Evolutionary conservation across 2,329 filamentous ascomycete species (phyloP).

Genomic region (Capronia epimyces): DNA sequence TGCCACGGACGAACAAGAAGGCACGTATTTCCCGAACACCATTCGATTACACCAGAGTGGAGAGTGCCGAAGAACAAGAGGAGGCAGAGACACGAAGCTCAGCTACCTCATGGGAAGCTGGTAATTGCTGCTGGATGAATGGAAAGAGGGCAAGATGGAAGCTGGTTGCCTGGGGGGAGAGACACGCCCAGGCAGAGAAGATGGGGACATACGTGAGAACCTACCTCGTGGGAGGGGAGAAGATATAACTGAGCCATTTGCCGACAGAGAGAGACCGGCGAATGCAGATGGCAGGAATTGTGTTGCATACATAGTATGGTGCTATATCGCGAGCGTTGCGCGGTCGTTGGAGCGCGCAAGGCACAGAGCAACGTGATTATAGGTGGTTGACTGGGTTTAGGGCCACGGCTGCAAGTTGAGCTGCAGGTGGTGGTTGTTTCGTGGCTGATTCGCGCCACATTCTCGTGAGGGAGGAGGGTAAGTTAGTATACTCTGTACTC

Average conservation of each 20-base stretch:
- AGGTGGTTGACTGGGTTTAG: slow-evolving; percentile 11
- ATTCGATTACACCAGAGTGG: slow-evolving; percentile 22
- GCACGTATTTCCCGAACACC: slow-evolving; percentile 1
- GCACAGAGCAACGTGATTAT: slow-evolving; percentile 13
- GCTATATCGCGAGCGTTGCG: slow-evolving; percentile 28
- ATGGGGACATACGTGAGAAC: slow-evolving; percentile 4
- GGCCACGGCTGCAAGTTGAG: slow-evolving; percentile 1
- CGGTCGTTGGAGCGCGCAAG: slow-evolving; percentile 25
- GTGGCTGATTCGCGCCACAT: slow-evolving; percentile 19
- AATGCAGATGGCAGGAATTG: slow-evolving; percentile 10
- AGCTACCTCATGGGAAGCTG: slow-evolving; percentile 15
- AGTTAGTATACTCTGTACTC: too few species aligned
- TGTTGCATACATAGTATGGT: slow-evolving; percentile 13
- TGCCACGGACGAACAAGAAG: background rate
- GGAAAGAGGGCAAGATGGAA: background rate
- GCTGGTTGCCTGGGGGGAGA: background rate
- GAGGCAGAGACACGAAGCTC: slow-evolving; percentile 5
- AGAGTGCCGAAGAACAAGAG: slow-evolving; percentile 11
- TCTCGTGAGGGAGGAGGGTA: too few species aligned
- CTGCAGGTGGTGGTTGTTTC: slow-evolving; percentile 19
- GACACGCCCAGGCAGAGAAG: slow-evolving; percentile 6
- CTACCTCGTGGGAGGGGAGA: slow-evolving; percentile 8
- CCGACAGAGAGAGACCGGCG: slow-evolving; percentile 2
- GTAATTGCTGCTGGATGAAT: slow-evolving; percentile 5
- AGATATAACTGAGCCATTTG: slow-evolving; percentile 11